Evolutionary conservation across 2,329 filamentous ascomycete genomes (phyloP), one percentile per base, ranked within the genome.

Genomic region (Alternaria atra): DNA sequence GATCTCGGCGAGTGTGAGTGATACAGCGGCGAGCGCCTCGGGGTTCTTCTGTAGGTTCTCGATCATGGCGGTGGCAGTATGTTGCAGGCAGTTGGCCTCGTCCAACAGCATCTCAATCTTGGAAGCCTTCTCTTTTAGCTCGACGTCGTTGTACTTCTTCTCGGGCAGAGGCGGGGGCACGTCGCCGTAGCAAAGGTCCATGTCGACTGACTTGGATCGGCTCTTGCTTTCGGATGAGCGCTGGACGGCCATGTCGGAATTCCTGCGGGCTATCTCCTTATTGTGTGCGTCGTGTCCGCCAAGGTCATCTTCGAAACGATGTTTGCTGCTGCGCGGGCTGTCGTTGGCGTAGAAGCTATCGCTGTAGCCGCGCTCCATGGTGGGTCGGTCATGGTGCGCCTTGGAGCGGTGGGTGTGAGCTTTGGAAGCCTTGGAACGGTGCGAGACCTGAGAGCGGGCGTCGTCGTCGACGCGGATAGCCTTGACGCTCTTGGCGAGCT

Each of bases 1-100:
- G 65, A 99, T 90, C 80, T 99, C 95, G 12, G 93, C 94, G 6
- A 99, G 86, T 0, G 94, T 94, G 32, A 99, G 85, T 0, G 94
- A 96, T 1, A 99, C 94, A 8, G 95, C 94, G 2, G 95, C 95
- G 54, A 97, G 93, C 3, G 93, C 92, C 67, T 99, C 93, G 0
- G 95, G 94, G 77, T 90, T 94, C 83, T 89, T 87, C 73, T 93
- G 90, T 4, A 94, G 82, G 66, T 92, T 91, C 44, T 90, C 83
- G 70, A 99, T 97, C 64, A 92, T 97, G 53, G 90, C 85, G 0
- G 88, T 89, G 5, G 92, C 94, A 1, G 91, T 91, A 77, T 97
- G 89, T 65, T 97, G 93, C 29, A 97, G 76, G 80, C 94, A 97
- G 68, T 97, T 89, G 17, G 92, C 93, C 79, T 98, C 94, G 65